phyloP scores from a whole-genome alignment of 2,329 filamentous ascomycete species.

The Magnaporthiopsis incrustans region DNA sequence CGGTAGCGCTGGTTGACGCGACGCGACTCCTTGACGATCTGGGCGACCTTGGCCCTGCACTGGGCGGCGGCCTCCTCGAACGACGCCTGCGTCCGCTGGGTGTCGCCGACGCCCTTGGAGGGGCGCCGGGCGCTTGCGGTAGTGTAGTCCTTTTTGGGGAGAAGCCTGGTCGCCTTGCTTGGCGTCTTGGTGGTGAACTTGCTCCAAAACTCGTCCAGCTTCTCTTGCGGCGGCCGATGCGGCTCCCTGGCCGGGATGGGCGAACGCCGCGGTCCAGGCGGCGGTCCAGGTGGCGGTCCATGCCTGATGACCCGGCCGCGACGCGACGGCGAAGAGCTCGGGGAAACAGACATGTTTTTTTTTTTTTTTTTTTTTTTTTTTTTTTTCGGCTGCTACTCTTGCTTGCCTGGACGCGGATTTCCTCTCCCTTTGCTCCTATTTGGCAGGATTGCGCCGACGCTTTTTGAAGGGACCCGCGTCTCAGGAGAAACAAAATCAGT shows the following conservation, averaged over 20 bases:
- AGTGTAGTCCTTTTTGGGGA: conserved; percentile 59
- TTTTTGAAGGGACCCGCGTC: too few relatives aligned
- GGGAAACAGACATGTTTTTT: neutral
- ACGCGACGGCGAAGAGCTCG: neutral
- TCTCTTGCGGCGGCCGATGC: conserved; percentile 54
- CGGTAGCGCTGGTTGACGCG: conserved; percentile 79
- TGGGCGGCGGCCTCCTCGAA: conserved; percentile 65
- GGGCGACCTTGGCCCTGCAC: conserved; percentile 57
- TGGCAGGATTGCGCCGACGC: neutral
- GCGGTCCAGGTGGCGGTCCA: too few relatives aligned
- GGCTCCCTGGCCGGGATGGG: conserved; percentile 23
- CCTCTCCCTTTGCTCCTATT: neutral
- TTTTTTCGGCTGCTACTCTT: neutral
- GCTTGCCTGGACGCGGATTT: too few relatives aligned
- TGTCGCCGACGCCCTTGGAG: conserved; percentile 36
- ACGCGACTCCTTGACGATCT: conserved; percentile 58
- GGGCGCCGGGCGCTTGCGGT: conserved; percentile 50
- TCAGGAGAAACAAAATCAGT: neutral
- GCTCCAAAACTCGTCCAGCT: conserved; percentile 65
- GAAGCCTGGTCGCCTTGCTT: conserved; percentile 62
- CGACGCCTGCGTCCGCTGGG: conserved; percentile 49
- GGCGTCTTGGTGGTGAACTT: conserved; percentile 63
- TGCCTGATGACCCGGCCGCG: too few relatives aligned
- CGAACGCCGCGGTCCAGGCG: too few relatives aligned
- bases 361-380: neutral